Percentiles rank a stretch among this genome's conserved stretches.
phyloP scores from a whole-genome alignment of 2,329 filamentous ascomycete species.

The Cephalotrichum gorgonifer region DNA sequence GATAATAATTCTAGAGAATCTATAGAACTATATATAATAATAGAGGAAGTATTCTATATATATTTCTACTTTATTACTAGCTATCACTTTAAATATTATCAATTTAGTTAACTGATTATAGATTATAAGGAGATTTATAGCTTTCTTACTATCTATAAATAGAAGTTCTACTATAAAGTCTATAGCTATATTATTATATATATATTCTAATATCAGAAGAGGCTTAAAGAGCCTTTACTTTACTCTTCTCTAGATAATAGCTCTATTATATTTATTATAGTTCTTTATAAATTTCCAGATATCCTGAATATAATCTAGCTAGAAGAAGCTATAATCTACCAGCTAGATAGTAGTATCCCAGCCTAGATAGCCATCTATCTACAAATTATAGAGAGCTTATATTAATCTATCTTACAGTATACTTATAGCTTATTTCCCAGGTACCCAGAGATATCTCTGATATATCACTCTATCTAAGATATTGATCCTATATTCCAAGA shows the following conservation, averaged over 20 bases:
- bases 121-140: neutral
- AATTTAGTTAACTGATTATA: neutral
- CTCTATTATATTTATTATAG: neutral
- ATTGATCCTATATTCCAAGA: neutral
- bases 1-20: neutral
- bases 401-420: neutral
- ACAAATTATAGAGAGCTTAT: neutral
- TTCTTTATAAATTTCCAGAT: neutral
- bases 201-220: neutral
- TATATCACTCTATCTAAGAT: neutral
- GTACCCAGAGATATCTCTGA: too few species aligned
- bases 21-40: conserved; percentile 2
- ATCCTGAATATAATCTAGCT: neutral
- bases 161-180: neutral
- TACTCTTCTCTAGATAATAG: neutral
- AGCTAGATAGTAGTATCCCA: neutral
- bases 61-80: neutral
- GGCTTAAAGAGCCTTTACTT: neutral
- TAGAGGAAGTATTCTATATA: neutral
- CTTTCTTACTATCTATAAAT: neutral
- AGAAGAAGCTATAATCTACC: neutral
- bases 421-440: neutral
- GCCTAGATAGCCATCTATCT: neutral
- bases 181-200: neutral
- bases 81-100: neutral